Evolutionary conservation across 2,329 filamentous ascomycete species (phyloP), one percentile per base, ranked within the genome.

Genomic region (Aciculosporium take): DNA sequence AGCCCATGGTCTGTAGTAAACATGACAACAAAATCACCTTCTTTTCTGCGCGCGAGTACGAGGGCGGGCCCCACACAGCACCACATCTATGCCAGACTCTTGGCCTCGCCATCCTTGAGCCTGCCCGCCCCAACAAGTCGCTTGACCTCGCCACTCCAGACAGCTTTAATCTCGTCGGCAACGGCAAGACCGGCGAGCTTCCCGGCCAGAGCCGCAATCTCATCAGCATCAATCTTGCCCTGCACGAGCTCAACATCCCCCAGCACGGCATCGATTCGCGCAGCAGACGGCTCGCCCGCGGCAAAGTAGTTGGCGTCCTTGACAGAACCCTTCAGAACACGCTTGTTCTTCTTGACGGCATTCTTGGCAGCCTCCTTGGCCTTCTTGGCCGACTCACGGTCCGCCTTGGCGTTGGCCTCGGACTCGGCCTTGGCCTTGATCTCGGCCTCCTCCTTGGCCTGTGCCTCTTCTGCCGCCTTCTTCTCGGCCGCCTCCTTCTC

Each of bases 331-430:
- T 93, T 87, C 54, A 98, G 79, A 37, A 96, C 83, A 71, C 91
- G 86, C 77, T 95, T 95, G 77, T 98, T 98, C 84, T 98, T 98
- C 83, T 98, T 98, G 56, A 91, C 83, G 12, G 91, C 91, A 58
- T 87, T 95, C 79, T 98, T 98, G 44, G 91, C 91, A 2, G 89
- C 89, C 66, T 98, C 91, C 72, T 96, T 98, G 46, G 84, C 81
- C 76, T 98, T 98, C 78, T 96, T 98, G 56, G 69, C 69, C 48
- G 82, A 74, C 52, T 89, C 87, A 52, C 83, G 84, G 44, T 86
- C 79, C 5, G 72, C 74, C 74, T 96, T 96, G 49, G 87, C 85
- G 32, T 80, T 73, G 52, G 83, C 84, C 62, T 94, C 91, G 13
- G 85, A 84, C 49, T 93, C 87, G 59, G 84, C 84, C 51, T 79